Percentiles rank a stretch among this genome's conserved stretches.
phyloP scores from a whole-genome alignment of 2,329 filamentous ascomycete species.

The Botrytis cinerea region DNA sequence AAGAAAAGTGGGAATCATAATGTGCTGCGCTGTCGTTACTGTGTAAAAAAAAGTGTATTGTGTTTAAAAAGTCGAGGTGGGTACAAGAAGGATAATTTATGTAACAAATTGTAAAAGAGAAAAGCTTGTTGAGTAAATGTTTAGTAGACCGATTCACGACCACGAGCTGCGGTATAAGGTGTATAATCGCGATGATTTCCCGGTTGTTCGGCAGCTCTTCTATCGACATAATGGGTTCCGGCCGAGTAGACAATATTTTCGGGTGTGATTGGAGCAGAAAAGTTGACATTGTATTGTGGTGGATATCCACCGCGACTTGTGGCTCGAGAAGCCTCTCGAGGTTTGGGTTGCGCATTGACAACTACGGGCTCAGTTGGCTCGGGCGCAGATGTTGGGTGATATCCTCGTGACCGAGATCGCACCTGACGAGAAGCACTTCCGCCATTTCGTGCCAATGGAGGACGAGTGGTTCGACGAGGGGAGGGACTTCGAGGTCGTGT shows the following conservation, averaged over 20 bases:
- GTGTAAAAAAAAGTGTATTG: constrained; percentile 20
- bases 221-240: constrained; percentile 6
- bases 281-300: constrained; percentile 10
- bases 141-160: background rate
- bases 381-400: constrained; percentile 27
- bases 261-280: constrained; percentile 8
- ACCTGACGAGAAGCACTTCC: constrained; percentile 24
- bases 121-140: background rate
- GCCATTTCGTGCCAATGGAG: constrained; percentile 25
- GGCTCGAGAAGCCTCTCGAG: constrained; percentile 29
- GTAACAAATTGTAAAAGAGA: constrained; percentile 15
- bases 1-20: constrained; percentile 24
- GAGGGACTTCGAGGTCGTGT: constrained; percentile 35
- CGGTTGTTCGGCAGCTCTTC: constrained; percentile 17
- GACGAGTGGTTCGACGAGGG: constrained; percentile 31
- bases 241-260: constrained; percentile 3
- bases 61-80: constrained; percentile 20
- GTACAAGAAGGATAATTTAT: constrained; percentile 25
- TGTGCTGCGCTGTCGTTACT: constrained; percentile 24
- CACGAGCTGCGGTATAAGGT: background rate
- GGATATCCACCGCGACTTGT: constrained; percentile 17
- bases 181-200: constrained; percentile 20
- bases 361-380: constrained; percentile 29
- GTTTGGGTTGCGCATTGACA: constrained; percentile 28
- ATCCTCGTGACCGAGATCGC: constrained; percentile 27